Conservation (phyloP, 257 asterid species). For the Ophiorrhiza pumila region DNA sequence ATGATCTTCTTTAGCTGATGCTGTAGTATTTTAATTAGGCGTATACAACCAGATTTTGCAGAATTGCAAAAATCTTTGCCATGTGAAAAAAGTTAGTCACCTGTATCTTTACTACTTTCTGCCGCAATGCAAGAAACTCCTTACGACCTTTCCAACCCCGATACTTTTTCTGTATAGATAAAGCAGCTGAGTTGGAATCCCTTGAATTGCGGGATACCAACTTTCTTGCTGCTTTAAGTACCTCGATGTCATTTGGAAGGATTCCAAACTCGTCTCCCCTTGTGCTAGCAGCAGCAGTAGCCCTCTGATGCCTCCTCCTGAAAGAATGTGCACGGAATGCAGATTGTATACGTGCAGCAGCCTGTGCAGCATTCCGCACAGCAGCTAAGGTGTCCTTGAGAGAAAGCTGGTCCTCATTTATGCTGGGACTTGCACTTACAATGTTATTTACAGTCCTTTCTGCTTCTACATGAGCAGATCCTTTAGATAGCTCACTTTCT, state of each 20-base stretch:
- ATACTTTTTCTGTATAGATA: constrained; percentile 85
- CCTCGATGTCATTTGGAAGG: constrained; percentile 41
- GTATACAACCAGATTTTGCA: background rate
- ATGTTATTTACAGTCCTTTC: constrained; percentile 60
- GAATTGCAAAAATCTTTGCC: background rate
- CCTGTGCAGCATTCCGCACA: constrained; percentile 77
- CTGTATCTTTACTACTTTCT: constrained; percentile 96
- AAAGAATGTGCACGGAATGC: constrained; percentile 98
- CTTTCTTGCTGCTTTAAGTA: constrained; percentile 67
- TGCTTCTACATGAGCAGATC: constrained; percentile 77
- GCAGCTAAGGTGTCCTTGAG: constrained; percentile 75
- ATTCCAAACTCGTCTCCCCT: constrained; percentile 48
- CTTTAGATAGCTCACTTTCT: constrained; percentile 76
- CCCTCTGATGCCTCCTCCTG: constrained; percentile 65
- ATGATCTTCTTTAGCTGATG: background rate
- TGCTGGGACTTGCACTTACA: constrained; percentile 32
- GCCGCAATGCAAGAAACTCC: constrained; percentile 77
- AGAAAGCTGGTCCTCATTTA: constrained; percentile 59
- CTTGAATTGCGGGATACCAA: constrained; percentile 55
- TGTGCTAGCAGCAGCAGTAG: constrained; percentile 26
- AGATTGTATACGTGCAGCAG: constrained; percentile 96
- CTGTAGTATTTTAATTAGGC: background rate
- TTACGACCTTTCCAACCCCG: constrained; percentile 91
- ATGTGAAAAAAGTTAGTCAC: constrained; percentile 29
- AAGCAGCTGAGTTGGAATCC: constrained; percentile 70